phyloP scores from a whole-genome alignment of 192 early-diverging fungal species.

The Entrophospora sp. region DNA sequence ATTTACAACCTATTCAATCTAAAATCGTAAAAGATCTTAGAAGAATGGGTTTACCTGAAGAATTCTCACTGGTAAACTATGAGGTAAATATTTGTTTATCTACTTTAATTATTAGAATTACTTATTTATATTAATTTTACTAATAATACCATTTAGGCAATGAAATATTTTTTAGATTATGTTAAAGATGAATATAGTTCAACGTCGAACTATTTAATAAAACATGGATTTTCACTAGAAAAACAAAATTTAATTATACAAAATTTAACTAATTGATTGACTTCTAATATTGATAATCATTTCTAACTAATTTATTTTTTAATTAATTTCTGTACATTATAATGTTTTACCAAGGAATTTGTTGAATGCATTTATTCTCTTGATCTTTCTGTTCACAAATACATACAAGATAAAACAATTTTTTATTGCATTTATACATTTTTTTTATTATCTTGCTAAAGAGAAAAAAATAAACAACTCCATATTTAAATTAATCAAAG shows the following conservation, averaged over 20 bases:
- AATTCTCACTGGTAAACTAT: constrained; percentile 40
- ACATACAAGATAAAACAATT: no score
- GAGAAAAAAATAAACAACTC: no score
- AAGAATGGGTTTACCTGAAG: constrained; percentile 38
- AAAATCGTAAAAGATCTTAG: constrained; percentile 45
- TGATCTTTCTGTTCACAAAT: no score
- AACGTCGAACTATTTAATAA: constrained; percentile 12
- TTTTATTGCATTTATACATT: no score
- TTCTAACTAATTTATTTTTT: no score
- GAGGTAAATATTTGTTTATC: constrained; percentile 30
- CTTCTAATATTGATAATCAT: no score
- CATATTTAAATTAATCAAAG: no score
- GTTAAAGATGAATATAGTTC: constrained; percentile 21
- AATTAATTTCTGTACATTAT: no score
- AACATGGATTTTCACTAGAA: constrained; percentile 17
- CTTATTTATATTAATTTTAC: not conserved
- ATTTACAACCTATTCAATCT: constrained; percentile 32
- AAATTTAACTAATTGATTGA: no score
- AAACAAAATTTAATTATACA: constrained; percentile 20
- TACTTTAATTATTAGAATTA: not conserved
- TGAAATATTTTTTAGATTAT: constrained; percentile 19
- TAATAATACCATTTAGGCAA: constrained; percentile 23
- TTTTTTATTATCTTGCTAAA: no score
- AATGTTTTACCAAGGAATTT: no score
- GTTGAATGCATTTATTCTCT: no score